phyloP scores from a whole-genome alignment of 768 basidiomycete species.

The Termitomyces sp. region DNA sequence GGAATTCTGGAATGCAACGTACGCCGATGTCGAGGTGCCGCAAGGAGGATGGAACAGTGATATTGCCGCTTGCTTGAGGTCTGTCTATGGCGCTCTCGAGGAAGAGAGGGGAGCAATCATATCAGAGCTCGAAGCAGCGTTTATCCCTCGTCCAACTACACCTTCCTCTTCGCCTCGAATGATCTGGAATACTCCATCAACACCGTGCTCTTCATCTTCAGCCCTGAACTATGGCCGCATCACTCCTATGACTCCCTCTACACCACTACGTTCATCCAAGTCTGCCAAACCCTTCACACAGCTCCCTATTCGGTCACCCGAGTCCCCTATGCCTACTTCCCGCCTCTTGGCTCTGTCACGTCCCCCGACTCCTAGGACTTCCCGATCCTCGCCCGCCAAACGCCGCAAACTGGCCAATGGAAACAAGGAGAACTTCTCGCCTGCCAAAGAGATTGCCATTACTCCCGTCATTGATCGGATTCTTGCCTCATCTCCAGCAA shows the following conservation, averaged over 20 bases:
- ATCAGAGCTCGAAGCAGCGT: slow-evolving; percentile 4
- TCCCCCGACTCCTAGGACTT: slow-evolving; percentile 33
- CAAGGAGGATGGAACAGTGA: slow-evolving; percentile 53
- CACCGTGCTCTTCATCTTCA: slow-evolving; percentile 12
- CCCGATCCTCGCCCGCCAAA: slow-evolving; percentile 29
- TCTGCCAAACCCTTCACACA: slow-evolving; percentile 16
- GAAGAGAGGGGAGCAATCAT: slow-evolving; percentile 4
- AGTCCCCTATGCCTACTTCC: slow-evolving; percentile 19
- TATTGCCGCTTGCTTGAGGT: slow-evolving; percentile 31
- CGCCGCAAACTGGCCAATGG: slow-evolving; percentile 33
- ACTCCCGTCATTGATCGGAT: slow-evolving; percentile 47
- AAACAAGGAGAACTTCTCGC: slow-evolving; percentile 65
- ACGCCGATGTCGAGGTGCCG: slow-evolving; percentile 39
- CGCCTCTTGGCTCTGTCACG: slow-evolving; percentile 14
- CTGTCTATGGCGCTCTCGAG: slow-evolving; percentile 11
- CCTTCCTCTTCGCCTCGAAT: not conserved
- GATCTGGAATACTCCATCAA: not conserved
- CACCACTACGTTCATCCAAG: slow-evolving; percentile 14
- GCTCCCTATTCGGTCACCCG: slow-evolving; percentile 12
- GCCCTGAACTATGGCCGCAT: not conserved
- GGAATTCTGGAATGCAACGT: slow-evolving; percentile 61
- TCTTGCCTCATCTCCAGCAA: slow-evolving; percentile 29
- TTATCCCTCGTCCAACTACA: slow-evolving; percentile 9
- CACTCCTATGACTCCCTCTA: not conserved
- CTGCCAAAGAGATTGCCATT: slow-evolving; percentile 22